Evolutionary conservation across 2,329 filamentous ascomycete species (phyloP).

Genomic region (Escovopsis weberi): DNA sequence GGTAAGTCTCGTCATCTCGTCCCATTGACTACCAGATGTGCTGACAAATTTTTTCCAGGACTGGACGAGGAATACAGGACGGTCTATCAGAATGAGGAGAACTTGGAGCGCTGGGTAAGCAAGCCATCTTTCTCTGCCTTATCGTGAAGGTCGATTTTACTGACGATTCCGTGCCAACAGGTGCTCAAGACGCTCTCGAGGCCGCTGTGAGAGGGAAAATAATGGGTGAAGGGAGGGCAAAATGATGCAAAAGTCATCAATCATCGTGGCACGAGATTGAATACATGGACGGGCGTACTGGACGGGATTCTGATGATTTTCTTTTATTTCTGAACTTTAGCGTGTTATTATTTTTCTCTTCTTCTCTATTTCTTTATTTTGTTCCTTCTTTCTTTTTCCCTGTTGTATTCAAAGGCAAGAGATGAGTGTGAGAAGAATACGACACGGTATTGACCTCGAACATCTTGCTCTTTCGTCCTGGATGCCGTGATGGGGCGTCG

Average conservation of each 20-base stretch:
- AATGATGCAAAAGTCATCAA: background rate
- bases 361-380: too few relatives aligned
- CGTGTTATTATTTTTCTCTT: too few relatives aligned
- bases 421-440: too few relatives aligned
- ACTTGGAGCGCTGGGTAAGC: constrained; percentile 5
- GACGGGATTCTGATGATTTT: too few relatives aligned
- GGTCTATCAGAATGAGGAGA: constrained; percentile 1
- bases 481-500: too few relatives aligned
- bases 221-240: background rate
- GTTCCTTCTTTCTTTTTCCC: background rate
- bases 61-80: constrained; percentile 3
- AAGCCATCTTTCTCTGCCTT: background rate
- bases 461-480: too few relatives aligned
- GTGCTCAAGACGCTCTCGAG: constrained; percentile 1
- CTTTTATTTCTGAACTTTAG: too few relatives aligned
- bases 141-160: background rate
- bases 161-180: background rate
- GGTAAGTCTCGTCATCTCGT: background rate
- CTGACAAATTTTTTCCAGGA: background rate
- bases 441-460: too few relatives aligned
- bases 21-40: background rate
- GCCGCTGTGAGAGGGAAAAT: background rate
- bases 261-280: background rate
- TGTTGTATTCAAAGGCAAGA: too few relatives aligned
- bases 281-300: too few relatives aligned